Evolutionary conservation across 2,329 filamentous ascomycete genomes (phyloP), one percentile per base, ranked within the genome.

Genomic region (Xylariaceae sp.): DNA sequence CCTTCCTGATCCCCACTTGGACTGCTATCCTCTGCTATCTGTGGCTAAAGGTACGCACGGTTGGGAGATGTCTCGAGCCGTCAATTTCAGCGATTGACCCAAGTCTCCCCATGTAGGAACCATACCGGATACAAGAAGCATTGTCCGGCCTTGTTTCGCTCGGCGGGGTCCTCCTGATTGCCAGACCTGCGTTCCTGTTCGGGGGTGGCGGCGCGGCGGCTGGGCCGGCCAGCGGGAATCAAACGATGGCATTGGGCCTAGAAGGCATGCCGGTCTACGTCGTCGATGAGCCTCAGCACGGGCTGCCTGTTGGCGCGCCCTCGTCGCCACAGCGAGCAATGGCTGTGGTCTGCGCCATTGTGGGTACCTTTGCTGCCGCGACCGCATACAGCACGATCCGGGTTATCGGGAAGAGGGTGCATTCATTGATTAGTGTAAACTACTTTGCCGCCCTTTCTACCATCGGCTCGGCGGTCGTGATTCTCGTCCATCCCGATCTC

Each of bases 381-480:
- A 71, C 72, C 1, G 85, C 85, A 1, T 88, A 81, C 52, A 83
- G 78, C 0, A 81, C 77, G 0, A 87, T 92, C 43, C 72, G 85
- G 7, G 76, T 84, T 55, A 88, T 90, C 43, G 85, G 86, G 1
- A 76, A 78, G 49, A 70, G 84, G 14, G 81, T 82, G 0, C 85
- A 90, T 56, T 80, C 86, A 0, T 73, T 92, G 12, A 75, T 90
- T 29, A 81, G 74, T 19, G 85, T 90, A 6, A 88, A 85, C 47
- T 90, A 89, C 59, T 89, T 90, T 56, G 79, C 81, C 1, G 64
- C 66, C 0, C 71, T 78, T 59, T 83, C 82, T 27, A 83, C 79
- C 0, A 51, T 85, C 0, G 76, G 86, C 35, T 84, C 81, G 6
- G 61, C 73, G 1, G 52, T 81, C 1, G 73, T 76, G 27, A 75